Base-by-base conservation (phyloP, 2,329 filamentous ascomycete species). In the Pezicula neosporulosa region DNA sequence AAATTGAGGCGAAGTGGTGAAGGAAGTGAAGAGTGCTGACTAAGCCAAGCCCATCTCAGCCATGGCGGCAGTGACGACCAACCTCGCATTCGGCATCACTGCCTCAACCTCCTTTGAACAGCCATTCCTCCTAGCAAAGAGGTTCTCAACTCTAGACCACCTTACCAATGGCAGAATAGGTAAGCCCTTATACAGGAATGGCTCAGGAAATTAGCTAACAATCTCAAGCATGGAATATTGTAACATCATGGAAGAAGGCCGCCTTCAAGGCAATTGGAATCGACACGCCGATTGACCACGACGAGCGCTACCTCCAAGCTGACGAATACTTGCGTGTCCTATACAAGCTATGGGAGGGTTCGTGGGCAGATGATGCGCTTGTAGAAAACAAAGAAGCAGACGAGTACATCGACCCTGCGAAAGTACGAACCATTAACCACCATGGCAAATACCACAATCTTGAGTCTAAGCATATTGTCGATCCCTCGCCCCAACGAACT, bases 351-450 rank as follows among this genome's bases (percentile, higher is more conserved):
- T 78, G 83, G 65, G 78, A 87, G 59, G 82, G 81, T 0, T 86
- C 82, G 0, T 89, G 85, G 85, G 74, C 84, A 33, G 77, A 82
- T 48, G 85, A 89, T 59, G 84, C 85, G 0, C 81, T 88, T 1
- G 72, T 80, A 35, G 73, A 80, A 0, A 78, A 88, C 60, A 74
- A 76, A n/a, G 67, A 78, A 53, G 75, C 71, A 4, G 81, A 81
- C 1, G 66, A 86, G 43, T 88, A 86, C 63, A 78, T 77, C 1
- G 70, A 77, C 16, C 77, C 78, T 2, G 65, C 70, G 2, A 73
- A 80, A 0, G 80, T 89, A 1, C 75, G 85, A 5, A 68, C 80
- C 50, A 89, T 89, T 66, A 76, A 87, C 63, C 86, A 89, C 64
- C 58, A 75, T 0, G 85, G 84, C 3, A 81, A 82, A 61, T 83